Evolutionary conservation across 805 yeast genomes (phyloP), one percentile per base, ranked within the genome.

Genomic region (Kodamaea neixiangensis): DNA sequence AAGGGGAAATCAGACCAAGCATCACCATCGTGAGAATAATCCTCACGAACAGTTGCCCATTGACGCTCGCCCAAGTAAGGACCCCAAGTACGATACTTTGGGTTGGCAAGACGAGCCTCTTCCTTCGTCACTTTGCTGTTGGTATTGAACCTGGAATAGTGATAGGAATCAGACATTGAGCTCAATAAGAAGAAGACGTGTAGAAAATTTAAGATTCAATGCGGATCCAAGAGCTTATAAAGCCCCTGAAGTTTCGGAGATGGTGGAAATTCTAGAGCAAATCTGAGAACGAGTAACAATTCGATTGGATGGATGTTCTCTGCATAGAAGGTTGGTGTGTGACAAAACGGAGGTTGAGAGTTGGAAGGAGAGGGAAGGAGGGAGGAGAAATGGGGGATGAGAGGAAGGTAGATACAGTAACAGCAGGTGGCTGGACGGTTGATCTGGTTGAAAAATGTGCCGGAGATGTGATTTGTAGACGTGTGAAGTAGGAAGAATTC

Each of bases 1-100:
- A 89, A 90, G 6, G 96, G 89, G 68, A 91, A 91, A 58, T 83
- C 82, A 35, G 82, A 77, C 97, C 97, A 91, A 3, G 97, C 97
- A 58, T 90, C 90, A 40, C 97, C 97, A 58, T 83, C 80, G 46
- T 69, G 75, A 0, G 96, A 87, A 68, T 91, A 91, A 65, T 90
- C 97, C 68, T 91, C 97, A 53, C 97, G 75, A 4, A 88, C 93
- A 1, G 89, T 81, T 29, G 88, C 83, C 68, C 68, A 66, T 57
- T 88, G 89, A 47, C 97, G 79, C 68, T 92, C 97, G 46, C 90
- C 82, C 44, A 90, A 77, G 62, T 89, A 91, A 3, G 96, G 91
- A 6, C 97, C 97, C 96, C 97, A 91, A 33, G 50, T 58, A 41
- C 70, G 62, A 51, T 60, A 60, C 50, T 63, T 62, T 55, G 68